These are phyloP conservation scores for Geosiphon pyriformis DNA, from an alignment of 192 early-diverging fungal genomes.

Conservation along the genomic window DNA sequence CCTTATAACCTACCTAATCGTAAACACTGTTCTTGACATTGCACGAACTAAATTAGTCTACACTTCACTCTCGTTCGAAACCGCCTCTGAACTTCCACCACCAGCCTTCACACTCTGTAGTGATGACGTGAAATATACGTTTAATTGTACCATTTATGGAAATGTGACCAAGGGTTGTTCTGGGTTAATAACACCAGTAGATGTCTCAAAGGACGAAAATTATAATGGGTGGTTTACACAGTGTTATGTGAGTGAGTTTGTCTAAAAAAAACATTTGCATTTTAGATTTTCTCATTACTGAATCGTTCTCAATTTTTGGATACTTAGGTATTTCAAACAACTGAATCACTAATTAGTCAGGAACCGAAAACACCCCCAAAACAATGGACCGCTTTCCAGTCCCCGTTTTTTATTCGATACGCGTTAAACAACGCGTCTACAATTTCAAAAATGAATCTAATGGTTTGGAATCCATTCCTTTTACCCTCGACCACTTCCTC, in stretches of 20 bases:
- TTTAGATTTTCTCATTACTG: no score
- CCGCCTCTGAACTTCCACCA: neutral
- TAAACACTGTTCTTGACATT: constrained; percentile 7
- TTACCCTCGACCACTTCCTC: neutral
- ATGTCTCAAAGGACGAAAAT: constrained; percentile 9
- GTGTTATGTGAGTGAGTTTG: constrained; percentile 10
- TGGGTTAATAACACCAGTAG: neutral
- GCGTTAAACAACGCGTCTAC: constrained; percentile 7
- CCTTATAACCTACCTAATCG: neutral
- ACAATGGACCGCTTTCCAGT: constrained; percentile 16
- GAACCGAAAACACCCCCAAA: neutral
- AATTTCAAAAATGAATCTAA: constrained; percentile 12
- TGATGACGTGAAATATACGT: constrained; percentile 2
- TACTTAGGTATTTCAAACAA: constrained; percentile 17
- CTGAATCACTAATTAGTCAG: neutral
- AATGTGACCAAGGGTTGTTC: neutral
- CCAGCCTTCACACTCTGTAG: constrained; percentile 19
- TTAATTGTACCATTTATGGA: constrained; percentile 13
- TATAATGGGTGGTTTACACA: constrained; percentile 22
- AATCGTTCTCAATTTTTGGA: no score
- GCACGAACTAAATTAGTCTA: neutral
- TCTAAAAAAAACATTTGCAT: no score
- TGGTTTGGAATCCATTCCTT: constrained; percentile 22
- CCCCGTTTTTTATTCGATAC: constrained; percentile 15
- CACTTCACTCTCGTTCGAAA: neutral